Evolutionary conservation across 1,284 basidiomycete species (phyloP).

Genomic region (Singerocomus inundabilis): DNA sequence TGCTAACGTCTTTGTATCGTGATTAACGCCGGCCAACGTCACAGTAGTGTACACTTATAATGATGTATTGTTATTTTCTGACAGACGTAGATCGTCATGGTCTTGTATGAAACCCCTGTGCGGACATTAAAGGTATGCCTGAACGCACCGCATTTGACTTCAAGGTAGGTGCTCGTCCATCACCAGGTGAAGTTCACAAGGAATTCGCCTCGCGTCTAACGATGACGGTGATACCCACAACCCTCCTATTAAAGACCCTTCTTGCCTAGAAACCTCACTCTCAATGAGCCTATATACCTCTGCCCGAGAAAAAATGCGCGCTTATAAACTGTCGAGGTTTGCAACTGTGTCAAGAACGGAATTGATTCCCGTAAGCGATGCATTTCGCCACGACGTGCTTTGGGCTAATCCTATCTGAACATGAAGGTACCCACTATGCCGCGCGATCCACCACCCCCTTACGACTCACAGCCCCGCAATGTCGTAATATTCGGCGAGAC

Average conservation of each 20-base stretch:
- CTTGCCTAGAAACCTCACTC: background rate
- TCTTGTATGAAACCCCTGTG: slow-evolving; percentile 3
- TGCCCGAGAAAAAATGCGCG: slow-evolving; percentile 9
- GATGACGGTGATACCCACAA: slow-evolving; percentile 14
- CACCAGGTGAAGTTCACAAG: slow-evolving; percentile 8
- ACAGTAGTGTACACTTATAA: slow-evolving; percentile 2
- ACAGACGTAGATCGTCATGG: slow-evolving; percentile 3
- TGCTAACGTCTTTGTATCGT: slow-evolving; percentile 11
- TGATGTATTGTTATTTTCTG: slow-evolving; percentile 3
- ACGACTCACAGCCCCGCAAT: slow-evolving; percentile 19
- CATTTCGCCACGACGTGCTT: background rate
- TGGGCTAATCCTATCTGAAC: slow-evolving; percentile 5
- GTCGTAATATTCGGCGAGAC: slow-evolving; percentile 30
- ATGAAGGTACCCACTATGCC: slow-evolving; percentile 7
- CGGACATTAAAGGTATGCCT: slow-evolving; percentile 15
- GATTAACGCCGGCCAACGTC: background rate
- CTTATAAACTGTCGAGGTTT: background rate
- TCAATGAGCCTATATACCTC: slow-evolving; percentile 10
- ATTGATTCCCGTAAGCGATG: slow-evolving; percentile 12
- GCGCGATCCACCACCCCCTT: slow-evolving; percentile 14
- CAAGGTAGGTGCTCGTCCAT: background rate
- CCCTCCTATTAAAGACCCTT: slow-evolving; percentile 7
- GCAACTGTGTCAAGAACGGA: background rate
- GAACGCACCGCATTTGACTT: background rate
- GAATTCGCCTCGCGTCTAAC: slow-evolving; percentile 9